These are phyloP conservation scores for Sporothrix variecibatus DNA, from an alignment of 2,329 filamentous ascomycete species.

Conservation along the genomic window DNA sequence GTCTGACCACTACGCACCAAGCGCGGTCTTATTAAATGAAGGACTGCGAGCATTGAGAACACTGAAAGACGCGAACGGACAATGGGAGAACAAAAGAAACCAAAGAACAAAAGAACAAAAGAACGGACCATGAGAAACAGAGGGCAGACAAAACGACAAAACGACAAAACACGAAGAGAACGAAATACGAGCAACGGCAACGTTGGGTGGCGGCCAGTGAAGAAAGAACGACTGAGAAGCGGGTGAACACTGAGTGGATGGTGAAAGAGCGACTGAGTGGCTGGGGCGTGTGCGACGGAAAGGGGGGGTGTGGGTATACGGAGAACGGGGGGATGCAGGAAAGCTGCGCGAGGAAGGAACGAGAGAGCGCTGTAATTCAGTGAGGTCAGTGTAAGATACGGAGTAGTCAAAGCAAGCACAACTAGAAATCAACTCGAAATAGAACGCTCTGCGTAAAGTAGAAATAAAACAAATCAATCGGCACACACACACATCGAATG, in stretches of 20 bases:
- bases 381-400: background rate
- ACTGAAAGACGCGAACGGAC: background rate
- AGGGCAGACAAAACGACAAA: background rate
- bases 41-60: background rate
- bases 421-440: background rate
- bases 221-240: background rate
- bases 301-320: background rate
- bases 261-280: slow-evolving; percentile 2
- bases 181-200: slow-evolving; percentile 6
- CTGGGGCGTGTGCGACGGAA: slow-evolving; percentile 14
- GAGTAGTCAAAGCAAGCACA: background rate
- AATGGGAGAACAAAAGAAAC: background rate
- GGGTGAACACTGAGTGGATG: background rate
- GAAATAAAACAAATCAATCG: background rate
- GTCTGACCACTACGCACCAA: background rate
- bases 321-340: background rate
- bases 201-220: background rate
- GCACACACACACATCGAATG: background rate
- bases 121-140: background rate
- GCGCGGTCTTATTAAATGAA: background rate
- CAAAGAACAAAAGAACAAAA: background rate
- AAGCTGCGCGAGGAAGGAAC: background rate
- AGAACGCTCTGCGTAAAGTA: background rate
- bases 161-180: background rate
- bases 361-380: background rate